Conservation (phyloP, 2,329 filamentous ascomycete species). For the Huntiella omanensis region DNA sequence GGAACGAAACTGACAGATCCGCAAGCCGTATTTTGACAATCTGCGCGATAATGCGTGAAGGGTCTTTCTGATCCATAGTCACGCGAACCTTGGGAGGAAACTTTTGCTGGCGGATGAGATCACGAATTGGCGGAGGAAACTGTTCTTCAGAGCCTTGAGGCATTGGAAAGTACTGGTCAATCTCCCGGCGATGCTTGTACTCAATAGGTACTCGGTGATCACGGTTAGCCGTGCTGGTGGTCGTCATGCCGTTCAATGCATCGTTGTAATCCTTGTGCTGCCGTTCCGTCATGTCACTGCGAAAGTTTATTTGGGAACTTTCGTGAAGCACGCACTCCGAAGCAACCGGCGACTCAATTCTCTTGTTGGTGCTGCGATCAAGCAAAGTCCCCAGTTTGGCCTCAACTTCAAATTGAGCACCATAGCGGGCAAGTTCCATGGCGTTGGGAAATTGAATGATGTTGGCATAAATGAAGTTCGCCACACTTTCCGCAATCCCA, state of each 20-base stretch:
- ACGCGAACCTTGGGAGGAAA: constrained; percentile 49
- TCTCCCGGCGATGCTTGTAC: constrained; percentile 68
- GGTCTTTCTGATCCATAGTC: constrained; percentile 48
- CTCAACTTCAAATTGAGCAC: constrained; percentile 76
- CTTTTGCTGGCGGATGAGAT: constrained; percentile 6
- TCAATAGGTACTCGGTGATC: constrained; percentile 41
- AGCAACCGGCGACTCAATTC: constrained; percentile 46
- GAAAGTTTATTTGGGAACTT: constrained; percentile 47
- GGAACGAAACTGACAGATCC: constrained; percentile 75
- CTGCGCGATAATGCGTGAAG: constrained; percentile 47
- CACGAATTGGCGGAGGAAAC: background rate
- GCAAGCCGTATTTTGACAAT: constrained; percentile 84
- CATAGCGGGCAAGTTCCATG: constrained; percentile 40
- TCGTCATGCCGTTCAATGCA: constrained; percentile 56
- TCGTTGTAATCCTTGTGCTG: constrained; percentile 75
- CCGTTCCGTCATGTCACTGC: constrained; percentile 75
- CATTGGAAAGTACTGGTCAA: constrained; percentile 69
- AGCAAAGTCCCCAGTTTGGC: constrained; percentile 77
- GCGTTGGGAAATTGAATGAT: constrained; percentile 51
- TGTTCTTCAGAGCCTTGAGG: constrained; percentile 33
- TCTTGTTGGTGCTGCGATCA: constrained; percentile 49
- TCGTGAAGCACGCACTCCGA: constrained; percentile 53
- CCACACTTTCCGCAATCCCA: constrained; percentile 55
- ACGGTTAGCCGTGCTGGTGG: background rate
- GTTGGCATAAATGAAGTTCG: constrained; percentile 59